Evolutionary conservation across 805 yeast species (phyloP).

Genomic region (Saturnispora diversa): DNA sequence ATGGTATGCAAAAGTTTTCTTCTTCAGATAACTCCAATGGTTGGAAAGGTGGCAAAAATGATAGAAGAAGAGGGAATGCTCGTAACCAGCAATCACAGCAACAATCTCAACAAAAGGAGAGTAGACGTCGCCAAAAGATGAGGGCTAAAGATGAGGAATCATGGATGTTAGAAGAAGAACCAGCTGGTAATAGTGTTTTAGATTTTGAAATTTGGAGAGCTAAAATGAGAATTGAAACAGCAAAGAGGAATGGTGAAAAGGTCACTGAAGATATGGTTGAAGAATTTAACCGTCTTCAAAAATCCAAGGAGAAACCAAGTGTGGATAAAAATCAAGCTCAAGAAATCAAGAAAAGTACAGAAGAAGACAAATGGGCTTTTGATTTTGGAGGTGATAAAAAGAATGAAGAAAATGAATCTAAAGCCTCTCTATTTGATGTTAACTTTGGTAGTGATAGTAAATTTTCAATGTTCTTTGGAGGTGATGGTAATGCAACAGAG

Average conservation of each 20-base stretch:
- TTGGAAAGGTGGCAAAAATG: not conserved
- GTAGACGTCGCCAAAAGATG: conserved; percentile 16
- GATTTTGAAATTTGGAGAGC: conserved; percentile 56
- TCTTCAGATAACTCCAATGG: too few relatives aligned
- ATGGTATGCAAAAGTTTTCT: too few relatives aligned
- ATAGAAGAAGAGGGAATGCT: conserved; percentile 9
- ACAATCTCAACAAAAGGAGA: conserved; percentile 7
- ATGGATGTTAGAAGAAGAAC: conserved; percentile 33
- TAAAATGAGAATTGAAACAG: conserved; percentile 44
- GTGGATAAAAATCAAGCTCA: conserved; percentile 1
- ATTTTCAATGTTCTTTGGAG: conserved; percentile 24
- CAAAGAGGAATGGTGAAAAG: conserved; percentile 37
- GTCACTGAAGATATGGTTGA: conserved; percentile 20
- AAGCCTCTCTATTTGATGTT: conserved; percentile 10
- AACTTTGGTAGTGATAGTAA: conserved; percentile 12
- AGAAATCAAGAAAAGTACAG: not conserved
- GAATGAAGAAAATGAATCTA: not conserved
- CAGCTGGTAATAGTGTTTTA: conserved; percentile 43
- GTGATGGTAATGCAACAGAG: conserved; percentile 25
- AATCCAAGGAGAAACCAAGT: not conserved
- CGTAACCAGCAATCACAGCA: conserved; percentile 6
- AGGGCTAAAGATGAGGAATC: conserved; percentile 16
- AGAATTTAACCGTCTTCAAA: conserved; percentile 1
- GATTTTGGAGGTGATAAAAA: conserved; percentile 11
- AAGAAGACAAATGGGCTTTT: conserved; percentile 11